Evolutionary conservation across 2,329 filamentous ascomycete species (phyloP).

Genomic region (Beauveria medogensis): DNA sequence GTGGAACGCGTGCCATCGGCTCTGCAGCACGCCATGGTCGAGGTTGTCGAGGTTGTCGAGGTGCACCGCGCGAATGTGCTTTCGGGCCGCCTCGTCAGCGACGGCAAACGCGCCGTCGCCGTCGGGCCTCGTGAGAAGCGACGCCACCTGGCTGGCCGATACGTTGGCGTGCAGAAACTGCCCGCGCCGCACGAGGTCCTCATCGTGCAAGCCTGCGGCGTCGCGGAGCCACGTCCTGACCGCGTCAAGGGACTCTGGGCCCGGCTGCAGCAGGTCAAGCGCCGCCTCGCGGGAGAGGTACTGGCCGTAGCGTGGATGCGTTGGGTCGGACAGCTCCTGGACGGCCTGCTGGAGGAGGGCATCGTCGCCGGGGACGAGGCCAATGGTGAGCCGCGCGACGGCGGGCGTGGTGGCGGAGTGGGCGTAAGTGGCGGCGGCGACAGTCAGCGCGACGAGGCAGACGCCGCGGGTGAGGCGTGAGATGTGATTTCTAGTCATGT

Average conservation of each 20-base stretch:
- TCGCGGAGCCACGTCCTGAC: slow-evolving; percentile 37
- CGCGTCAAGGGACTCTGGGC: slow-evolving; percentile 26
- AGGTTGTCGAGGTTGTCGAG: background rate
- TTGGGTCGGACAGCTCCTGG: slow-evolving; percentile 40
- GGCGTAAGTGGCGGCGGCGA: background rate
- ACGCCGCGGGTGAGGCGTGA: background rate
- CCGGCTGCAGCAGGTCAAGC: slow-evolving; percentile 39
- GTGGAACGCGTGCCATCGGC: background rate
- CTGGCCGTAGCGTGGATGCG: slow-evolving; percentile 37
- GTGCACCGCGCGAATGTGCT: slow-evolving; percentile 1
- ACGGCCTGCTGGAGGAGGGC: slow-evolving; percentile 34
- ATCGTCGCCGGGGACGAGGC: slow-evolving; percentile 19
- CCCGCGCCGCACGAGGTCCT: slow-evolving; percentile 27
- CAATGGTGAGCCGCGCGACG: slow-evolving; percentile 20
- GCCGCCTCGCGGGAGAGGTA: slow-evolving; percentile 41
- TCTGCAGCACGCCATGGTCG: background rate
- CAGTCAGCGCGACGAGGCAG: background rate
- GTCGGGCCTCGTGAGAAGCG: slow-evolving; percentile 35
- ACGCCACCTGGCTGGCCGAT: slow-evolving; percentile 31
- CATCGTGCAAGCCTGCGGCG: slow-evolving; percentile 28
- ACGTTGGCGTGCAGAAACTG: slow-evolving; percentile 36
- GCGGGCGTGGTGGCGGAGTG: background rate
- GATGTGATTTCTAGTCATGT: background rate
- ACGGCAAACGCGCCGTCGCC: background rate
- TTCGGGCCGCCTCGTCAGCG: background rate